Base-by-base conservation (phyloP, 495 filamentous ascomycete species). In the Trichoderma asperelloides region DNA sequence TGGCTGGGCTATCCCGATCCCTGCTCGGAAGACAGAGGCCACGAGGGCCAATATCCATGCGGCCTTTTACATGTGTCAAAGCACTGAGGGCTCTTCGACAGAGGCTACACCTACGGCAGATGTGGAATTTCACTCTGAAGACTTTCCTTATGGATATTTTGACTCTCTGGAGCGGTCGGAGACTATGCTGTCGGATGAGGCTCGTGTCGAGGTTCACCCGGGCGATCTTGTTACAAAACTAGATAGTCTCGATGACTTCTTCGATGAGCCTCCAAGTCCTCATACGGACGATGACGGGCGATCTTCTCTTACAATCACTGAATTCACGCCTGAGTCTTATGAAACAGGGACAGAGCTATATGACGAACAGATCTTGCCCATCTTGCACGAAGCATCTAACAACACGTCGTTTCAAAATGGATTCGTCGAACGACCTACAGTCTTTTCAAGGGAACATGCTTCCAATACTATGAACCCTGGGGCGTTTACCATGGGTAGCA, bases 1-100 rank as follows among this genome's bases (percentile, higher is more conserved):
- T 3, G 95, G 95, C 8, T 99, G 95, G 95, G 93, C 96, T 1
- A 91, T 99, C 41, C 95, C 96, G 2, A 89, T 94, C 77, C 95
- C 95, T 23, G 93, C 93, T 3, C 88, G 88, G 62, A 91, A 96
- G 76, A 92, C 93, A 2, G 86, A 86, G 62, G 86, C 85, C 49
- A 97, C 94, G 13, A 84, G 93, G 43, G 84, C 87, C 66, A 98
- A 98, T 72, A 93, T 98, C n/a, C 93, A 97, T 71, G 91, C 93
- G 0, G 93, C 95, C 4, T 97, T 96, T 75, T 95, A 97, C 75
- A 96, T 92, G 64, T 96, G 94, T 69, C 85, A 85, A 62, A 75
- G 70, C 16, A 70, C 74, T 30, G 79, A 81, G 64, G 81, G 79
- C 30, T 77, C 84, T 0, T 82, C 86, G 63, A 83, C 85, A 28